Percentiles rank a stretch among this genome's conserved stretches.
These are phyloP conservation scores for Blechomonas ayalai DNA, from an alignment of 208 protist genomes.

Conservation along the genomic window DNA sequence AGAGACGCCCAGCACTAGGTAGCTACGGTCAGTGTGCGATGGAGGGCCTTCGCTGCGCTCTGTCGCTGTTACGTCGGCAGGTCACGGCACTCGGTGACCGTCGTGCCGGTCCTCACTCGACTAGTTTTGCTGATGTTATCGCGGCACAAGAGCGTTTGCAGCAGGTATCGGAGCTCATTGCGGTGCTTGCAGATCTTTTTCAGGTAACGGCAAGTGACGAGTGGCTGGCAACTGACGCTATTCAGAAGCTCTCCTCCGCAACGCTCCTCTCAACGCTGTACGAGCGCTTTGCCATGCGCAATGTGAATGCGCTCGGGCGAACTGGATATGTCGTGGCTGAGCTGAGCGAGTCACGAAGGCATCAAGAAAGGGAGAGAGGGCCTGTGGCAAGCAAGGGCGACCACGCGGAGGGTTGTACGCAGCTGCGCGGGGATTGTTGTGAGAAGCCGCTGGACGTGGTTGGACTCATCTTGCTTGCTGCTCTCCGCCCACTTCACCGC, in stretches of 20 bases:
- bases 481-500: slow-evolving; percentile 42
- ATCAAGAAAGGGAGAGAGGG: too few species aligned
- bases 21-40: slow-evolving; percentile 68
- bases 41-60: slow-evolving; percentile 25
- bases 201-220: slow-evolving; percentile 8
- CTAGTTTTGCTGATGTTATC: slow-evolving; percentile 53
- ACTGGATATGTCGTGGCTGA: too few species aligned
- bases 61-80: slow-evolving; percentile 36
- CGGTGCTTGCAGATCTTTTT: slow-evolving; percentile 48
- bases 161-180: slow-evolving; percentile 25
- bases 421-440: background rate
- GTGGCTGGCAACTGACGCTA: slow-evolving; percentile 17
- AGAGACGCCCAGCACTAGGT: slow-evolving; percentile 42
- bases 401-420: background rate
- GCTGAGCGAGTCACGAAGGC: too few species aligned
- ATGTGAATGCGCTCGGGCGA: slow-evolving; percentile 22
- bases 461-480: slow-evolving; percentile 34
- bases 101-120: slow-evolving; percentile 28
- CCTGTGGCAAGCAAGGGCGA: slow-evolving; percentile 1
- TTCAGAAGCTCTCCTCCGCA: slow-evolving; percentile 42
- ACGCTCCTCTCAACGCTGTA: slow-evolving; percentile 51
- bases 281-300: slow-evolving; percentile 19
- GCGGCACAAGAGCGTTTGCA: slow-evolving; percentile 37
- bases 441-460: slow-evolving; percentile 29
- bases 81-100: slow-evolving; percentile 37